A percentile compares a stretch with the other conserved stretches of the same genome.
These are phyloP conservation scores for Tympanopsis confertula DNA, from an alignment of 2,329 filamentous ascomycete genomes.

Conservation along the genomic window DNA sequence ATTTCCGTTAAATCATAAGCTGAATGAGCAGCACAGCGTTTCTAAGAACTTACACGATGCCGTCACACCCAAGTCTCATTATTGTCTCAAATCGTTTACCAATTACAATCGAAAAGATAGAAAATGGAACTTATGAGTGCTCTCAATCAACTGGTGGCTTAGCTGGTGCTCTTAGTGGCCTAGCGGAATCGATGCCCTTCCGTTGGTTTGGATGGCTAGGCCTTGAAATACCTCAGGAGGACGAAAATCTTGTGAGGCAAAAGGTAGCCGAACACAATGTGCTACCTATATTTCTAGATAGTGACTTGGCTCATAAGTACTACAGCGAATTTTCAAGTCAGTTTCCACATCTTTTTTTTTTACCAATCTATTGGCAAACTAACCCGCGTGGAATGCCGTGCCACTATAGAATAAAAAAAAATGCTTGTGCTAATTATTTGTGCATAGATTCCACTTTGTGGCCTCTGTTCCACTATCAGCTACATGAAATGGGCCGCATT, in stretches of 20 bases:
- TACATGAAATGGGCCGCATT: constrained; percentile 94
- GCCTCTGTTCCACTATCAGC: constrained; percentile 98
- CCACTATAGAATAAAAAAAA: too few relatives aligned
- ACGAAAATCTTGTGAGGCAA: constrained; percentile 62
- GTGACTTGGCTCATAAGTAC: constrained; percentile 85
- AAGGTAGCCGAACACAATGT: constrained; percentile 77
- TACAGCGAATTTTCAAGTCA: constrained; percentile 97
- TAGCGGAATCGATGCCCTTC: constrained; percentile 86
- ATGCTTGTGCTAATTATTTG: constrained; percentile 3
- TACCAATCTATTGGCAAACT: constrained; percentile 1
- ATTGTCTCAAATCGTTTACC: constrained; percentile 90
- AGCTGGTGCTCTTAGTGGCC: constrained; percentile 81
- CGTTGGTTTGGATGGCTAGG: constrained; percentile 99
- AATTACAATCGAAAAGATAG: constrained; percentile 88
- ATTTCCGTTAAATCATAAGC: too few relatives aligned
- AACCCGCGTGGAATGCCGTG: neutral
- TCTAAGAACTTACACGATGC: too few relatives aligned
- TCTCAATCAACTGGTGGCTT: constrained; percentile 95
- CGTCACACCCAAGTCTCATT: too few relatives aligned
- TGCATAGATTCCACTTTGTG: constrained; percentile 81
- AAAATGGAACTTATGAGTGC: constrained; percentile 84
- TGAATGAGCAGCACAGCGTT: too few relatives aligned
- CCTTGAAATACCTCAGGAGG: constrained; percentile 76
- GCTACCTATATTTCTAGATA: constrained; percentile 82
- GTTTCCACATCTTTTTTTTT: constrained; percentile 16